A percentile compares a stretch with the other conserved stretches of the same genome.
Evolutionary conservation across 495 filamentous ascomycete species (phyloP).

Genomic region (Podospora pseudopauciseta): DNA sequence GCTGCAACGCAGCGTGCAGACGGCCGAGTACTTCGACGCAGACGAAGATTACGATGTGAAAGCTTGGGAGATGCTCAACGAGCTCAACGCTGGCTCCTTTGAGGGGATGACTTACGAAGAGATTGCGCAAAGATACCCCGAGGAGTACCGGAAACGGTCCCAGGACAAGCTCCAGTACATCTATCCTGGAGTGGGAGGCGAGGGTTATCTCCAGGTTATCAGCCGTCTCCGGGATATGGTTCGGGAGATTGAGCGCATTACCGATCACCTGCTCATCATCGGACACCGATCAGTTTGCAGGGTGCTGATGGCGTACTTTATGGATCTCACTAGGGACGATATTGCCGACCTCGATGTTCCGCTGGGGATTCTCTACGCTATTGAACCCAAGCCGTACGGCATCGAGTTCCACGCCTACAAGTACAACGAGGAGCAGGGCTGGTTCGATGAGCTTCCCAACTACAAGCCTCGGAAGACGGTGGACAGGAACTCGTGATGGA

Average conservation of each 20-base stretch:
- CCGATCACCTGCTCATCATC: slow-evolving; percentile 87
- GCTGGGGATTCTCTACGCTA: slow-evolving; percentile 83
- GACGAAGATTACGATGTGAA: slow-evolving; percentile 98
- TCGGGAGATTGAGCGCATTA: slow-evolving; percentile 93
- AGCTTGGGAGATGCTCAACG: slow-evolving; percentile 96
- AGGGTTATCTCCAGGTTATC: slow-evolving; percentile 95
- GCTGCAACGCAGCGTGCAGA: slow-evolving; percentile 81
- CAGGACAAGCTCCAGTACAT: slow-evolving; percentile 86
- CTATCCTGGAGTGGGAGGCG: slow-evolving; percentile 91
- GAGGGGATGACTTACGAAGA: slow-evolving; percentile 94
- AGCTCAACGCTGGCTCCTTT: slow-evolving; percentile 86
- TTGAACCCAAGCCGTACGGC: slow-evolving; percentile 97
- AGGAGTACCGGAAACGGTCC: slow-evolving; percentile 72
- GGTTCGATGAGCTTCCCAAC: slow-evolving; percentile 77
- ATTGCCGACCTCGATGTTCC: slow-evolving; percentile 92
- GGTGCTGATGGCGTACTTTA: slow-evolving; percentile 93
- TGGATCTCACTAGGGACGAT: slow-evolving; percentile 80
- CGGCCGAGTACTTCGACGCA: slow-evolving; percentile 76
- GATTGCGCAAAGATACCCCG: slow-evolving; percentile 67
- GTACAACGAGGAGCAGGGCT: slow-evolving; percentile 70
- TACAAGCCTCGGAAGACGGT: slow-evolving; percentile 64
- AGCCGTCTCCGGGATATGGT: slow-evolving; percentile 93
- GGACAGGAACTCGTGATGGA: slow-evolving; percentile 34
- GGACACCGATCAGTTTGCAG: slow-evolving; percentile 86
- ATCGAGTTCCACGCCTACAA: slow-evolving; percentile 93